Evolutionary conservation across 2,329 filamentous ascomycete genomes (phyloP), one percentile per base, ranked within the genome.

Genomic region (Penicillium oxalicum): DNA sequence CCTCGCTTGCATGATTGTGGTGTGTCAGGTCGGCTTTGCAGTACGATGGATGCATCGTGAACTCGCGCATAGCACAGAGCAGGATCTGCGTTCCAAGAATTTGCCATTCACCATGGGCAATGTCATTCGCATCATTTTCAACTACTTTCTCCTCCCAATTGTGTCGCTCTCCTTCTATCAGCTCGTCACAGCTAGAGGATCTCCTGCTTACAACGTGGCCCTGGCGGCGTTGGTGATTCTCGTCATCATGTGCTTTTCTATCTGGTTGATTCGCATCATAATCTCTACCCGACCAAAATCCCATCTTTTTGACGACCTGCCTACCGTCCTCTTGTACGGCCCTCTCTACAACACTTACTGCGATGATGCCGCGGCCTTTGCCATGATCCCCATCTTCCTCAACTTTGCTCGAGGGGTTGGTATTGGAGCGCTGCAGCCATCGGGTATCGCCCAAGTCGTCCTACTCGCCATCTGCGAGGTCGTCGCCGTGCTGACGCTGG

Each of bases 321-420:
- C 89, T 5, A 96, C 89, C 0, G 83, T 97, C 7, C 77, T 98
- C 2, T 78, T 89, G 1, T 97, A 95, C 60, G 93, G 93, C 0
- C 89, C 93, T 4, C 75, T 98, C 6, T 98, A 98, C 70, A 98
- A 98, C 70, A 98, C 93, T 0, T 97, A 95, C 67, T 93, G 88
- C 25, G 93, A 98, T 66, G 87, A 91, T 65, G 89, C 90, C 0
- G 88, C 91, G 6, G 84, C 88, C 0, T 98, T 95, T 68, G 90
- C 91, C 5, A 77, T 95, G 37, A 83, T 96, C 18, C 91, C 91
- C 1, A 82, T 95, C 12, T 74, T 94, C 32, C 76, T 97, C 50
- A 95, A 87, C 4, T 83, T 95, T 63, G 74, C 95, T 50, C 85
- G 91, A 32, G 91, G 90, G 49, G 83, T 97, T 55, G 88, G 90